Evolutionary conservation across 1,284 basidiomycete species (phyloP).

Genomic region (Ustilago shanxiensis): DNA sequence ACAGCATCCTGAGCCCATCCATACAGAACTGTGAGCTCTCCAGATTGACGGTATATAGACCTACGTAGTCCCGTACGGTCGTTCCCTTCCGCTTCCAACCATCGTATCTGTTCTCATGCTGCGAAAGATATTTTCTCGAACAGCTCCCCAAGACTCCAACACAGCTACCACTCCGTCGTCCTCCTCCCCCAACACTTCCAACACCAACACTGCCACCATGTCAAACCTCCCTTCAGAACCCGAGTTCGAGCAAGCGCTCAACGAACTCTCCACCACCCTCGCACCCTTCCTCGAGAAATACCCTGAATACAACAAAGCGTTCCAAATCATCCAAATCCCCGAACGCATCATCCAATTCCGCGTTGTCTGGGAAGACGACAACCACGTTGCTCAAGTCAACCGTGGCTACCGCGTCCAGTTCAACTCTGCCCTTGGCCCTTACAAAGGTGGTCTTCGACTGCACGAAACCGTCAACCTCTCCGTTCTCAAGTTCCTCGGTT

Average conservation of each 20-base stretch:
- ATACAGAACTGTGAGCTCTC: too few species aligned
- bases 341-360: conserved; percentile 77
- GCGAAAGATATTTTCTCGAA: not conserved
- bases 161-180: not conserved
- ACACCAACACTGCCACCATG: conserved; percentile 25
- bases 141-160: not conserved
- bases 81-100: too few species aligned
- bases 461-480: conserved; percentile 86
- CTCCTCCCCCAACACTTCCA: not conserved
- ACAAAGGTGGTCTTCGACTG: conserved; percentile 85
- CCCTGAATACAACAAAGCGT: conserved; percentile 80
- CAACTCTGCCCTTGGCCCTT: conserved; percentile 85
- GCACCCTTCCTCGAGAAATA: conserved; percentile 78
- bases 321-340: conserved; percentile 80
- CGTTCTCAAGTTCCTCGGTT: conserved; percentile 87
- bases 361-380: conserved; percentile 84
- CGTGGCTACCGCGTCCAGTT: conserved; percentile 84
- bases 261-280: conserved; percentile 79
- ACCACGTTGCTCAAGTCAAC: conserved; percentile 76
- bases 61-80: too few species aligned
- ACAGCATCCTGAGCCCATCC: not conserved
- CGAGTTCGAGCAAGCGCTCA: conserved; percentile 77
- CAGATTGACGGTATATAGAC: conserved; percentile 4
- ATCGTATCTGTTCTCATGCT: not conserved
- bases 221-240: conserved; percentile 72